Conservation (phyloP, 768 basidiomycete genomes). For the Galerina sulciceps region DNA sequence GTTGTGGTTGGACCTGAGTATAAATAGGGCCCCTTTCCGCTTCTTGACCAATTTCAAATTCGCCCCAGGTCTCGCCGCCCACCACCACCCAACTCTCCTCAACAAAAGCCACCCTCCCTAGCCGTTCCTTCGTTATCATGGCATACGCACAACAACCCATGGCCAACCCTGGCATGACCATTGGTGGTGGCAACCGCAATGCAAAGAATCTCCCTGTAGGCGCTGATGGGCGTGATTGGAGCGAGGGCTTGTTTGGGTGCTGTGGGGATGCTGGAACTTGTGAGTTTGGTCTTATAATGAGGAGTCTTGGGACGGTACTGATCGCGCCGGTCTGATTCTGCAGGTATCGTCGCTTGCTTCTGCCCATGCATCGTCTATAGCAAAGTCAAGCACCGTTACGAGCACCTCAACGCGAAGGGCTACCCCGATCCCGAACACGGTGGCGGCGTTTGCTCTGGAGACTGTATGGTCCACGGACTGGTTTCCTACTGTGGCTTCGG, state of each 20-base stretch:
- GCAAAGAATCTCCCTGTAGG: conserved; percentile 35
- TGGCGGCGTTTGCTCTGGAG: conserved; percentile 30
- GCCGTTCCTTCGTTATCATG: conserved; percentile 4
- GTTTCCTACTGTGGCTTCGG: conserved; percentile 36
- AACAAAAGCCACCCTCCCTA: not conserved
- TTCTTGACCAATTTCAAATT: not conserved
- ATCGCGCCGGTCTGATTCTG: not conserved
- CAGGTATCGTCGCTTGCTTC: conserved; percentile 41
- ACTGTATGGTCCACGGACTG: conserved; percentile 40
- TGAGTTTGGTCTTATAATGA: conserved; percentile 13
- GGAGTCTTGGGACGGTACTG: not conserved
- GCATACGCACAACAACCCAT: conserved; percentile 22
- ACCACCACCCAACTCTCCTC: not conserved
- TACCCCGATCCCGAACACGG: conserved; percentile 41
- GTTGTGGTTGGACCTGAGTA: too few species aligned
- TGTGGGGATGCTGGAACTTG: conserved; percentile 36
- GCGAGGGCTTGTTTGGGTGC: conserved; percentile 36
- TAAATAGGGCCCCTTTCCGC: not conserved
- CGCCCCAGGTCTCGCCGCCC: not conserved
- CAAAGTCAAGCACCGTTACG: conserved; percentile 41
- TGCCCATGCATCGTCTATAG: conserved; percentile 48
- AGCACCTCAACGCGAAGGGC: conserved; percentile 40
- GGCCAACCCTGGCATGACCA: conserved; percentile 27
- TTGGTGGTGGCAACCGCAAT: conserved; percentile 34
- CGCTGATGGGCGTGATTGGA: conserved; percentile 41